A percentile compares a stretch with the other conserved stretches of the same genome.
Conservation (phyloP, 129 eudicot genomes). For the Heracleum sosnowskyi region DNA sequence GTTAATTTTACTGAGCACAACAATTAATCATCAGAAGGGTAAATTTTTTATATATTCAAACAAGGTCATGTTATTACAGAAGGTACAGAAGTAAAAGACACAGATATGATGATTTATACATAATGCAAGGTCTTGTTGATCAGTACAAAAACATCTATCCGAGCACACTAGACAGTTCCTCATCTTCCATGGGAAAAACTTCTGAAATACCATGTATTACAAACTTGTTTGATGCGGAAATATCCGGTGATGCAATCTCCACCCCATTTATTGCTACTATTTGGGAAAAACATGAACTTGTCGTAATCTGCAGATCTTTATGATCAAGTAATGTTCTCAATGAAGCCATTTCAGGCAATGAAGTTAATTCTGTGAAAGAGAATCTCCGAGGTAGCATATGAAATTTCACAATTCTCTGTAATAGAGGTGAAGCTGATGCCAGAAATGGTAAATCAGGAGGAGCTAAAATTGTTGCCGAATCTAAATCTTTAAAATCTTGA, state of each 20-base stretch:
- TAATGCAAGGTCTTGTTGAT: background rate
- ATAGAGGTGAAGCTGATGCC: constrained; percentile 38
- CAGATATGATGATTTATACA: background rate
- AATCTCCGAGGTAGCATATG: constrained; percentile 41
- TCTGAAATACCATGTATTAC: constrained; percentile 54
- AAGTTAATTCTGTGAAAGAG: constrained; percentile 34
- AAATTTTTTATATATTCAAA: background rate
- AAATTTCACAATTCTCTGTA: constrained; percentile 48
- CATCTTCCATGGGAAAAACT: constrained; percentile 29
- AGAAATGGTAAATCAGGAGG: constrained; percentile 37
- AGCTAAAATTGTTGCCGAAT: constrained; percentile 42
- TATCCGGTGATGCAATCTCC: constrained; percentile 41
- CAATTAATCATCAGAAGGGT: background rate
- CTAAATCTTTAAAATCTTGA: constrained; percentile 35
- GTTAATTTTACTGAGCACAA: background rate
- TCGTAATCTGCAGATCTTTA: constrained; percentile 30
- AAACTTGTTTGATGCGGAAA: constrained; percentile 28
- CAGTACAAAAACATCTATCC: constrained; percentile 9
- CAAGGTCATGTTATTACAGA: background rate
- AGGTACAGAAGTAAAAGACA: background rate
- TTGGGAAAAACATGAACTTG: constrained; percentile 16
- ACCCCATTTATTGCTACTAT: constrained; percentile 42
- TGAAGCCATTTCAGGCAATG: constrained; percentile 22
- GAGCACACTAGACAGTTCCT: constrained; percentile 29
- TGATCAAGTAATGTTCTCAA: constrained; percentile 35